Evolutionary conservation across 192 early-diverging fungal species (phyloP).

Genomic region (Coemansia sp.): DNA sequence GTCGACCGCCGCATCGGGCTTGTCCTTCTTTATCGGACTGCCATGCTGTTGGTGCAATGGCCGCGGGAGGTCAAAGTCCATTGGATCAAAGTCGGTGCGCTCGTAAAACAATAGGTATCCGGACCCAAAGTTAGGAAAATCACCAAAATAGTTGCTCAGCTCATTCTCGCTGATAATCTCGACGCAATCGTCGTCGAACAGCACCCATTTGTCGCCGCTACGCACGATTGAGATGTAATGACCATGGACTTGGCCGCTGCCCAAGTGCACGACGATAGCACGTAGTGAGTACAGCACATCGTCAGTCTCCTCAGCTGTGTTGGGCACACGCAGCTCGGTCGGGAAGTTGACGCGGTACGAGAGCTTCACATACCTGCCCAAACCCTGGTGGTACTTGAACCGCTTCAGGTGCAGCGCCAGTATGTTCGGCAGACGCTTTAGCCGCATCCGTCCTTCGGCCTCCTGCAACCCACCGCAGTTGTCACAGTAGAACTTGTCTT

Average conservation of each 20-base stretch:
- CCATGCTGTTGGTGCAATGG: constrained; percentile 4
- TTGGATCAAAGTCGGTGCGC: constrained; percentile 48
- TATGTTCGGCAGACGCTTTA: constrained; percentile 90
- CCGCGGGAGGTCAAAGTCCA: constrained; percentile 41
- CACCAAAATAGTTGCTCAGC: constrained; percentile 80
- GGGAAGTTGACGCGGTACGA: constrained; percentile 94
- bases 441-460: constrained; percentile 97
- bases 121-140: constrained; percentile 69
- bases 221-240: constrained; percentile 95
- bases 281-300: constrained; percentile 87
- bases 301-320: constrained; percentile 87
- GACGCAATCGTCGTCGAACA: constrained; percentile 98
- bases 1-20: neutral
- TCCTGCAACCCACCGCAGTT: constrained; percentile 92
- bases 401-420: constrained; percentile 94
- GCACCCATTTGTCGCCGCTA: constrained; percentile 81
- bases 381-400: constrained; percentile 95
- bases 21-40: neutral
- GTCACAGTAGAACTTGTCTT: constrained; percentile 99
- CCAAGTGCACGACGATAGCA: constrained; percentile 93
- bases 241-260: constrained; percentile 93
- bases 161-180: constrained; percentile 77
- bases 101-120: constrained; percentile 85
- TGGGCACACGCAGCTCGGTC: constrained; percentile 89
- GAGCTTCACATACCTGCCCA: constrained; percentile 91